phyloP scores from a whole-genome alignment of 441 rosid species.

The Eugenia klotzschiana region DNA sequence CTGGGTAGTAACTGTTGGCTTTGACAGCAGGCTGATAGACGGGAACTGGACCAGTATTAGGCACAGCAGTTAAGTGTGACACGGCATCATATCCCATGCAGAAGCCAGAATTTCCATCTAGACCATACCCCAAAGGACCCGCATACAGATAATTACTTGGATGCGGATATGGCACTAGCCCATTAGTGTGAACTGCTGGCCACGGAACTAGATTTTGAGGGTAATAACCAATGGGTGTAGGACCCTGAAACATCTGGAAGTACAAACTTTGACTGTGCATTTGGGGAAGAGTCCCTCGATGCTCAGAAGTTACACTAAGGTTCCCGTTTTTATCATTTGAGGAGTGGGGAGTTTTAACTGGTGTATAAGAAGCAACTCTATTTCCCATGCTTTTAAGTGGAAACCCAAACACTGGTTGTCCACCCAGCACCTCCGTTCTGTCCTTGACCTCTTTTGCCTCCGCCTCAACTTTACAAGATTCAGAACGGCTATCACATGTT shows the following conservation, averaged over 20 bases:
- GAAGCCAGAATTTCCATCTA: constrained; percentile 42
- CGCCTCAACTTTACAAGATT: constrained; percentile 14
- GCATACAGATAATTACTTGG: constrained; percentile 53
- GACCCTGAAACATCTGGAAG: constrained; percentile 48
- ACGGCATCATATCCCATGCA: constrained; percentile 57
- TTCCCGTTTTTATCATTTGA: constrained; percentile 23
- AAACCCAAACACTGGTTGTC: constrained; percentile 13
- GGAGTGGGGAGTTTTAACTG: constrained; percentile 18
- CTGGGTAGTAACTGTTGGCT: constrained; percentile 23
- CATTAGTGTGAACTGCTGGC: constrained; percentile 55
- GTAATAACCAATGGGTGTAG: constrained; percentile 64
- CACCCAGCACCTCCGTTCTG: constrained; percentile 19
- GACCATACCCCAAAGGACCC: constrained; percentile 42
- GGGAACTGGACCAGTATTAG: constrained; percentile 34
- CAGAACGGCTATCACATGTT: constrained; percentile 26
- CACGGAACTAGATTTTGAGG: constrained; percentile 78
- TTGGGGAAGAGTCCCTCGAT: constrained; percentile 34
- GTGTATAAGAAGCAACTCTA: constrained; percentile 18
- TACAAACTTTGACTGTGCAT: constrained; percentile 45
- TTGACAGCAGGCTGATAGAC: constrained; percentile 42
- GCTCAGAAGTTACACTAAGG: constrained; percentile 28
- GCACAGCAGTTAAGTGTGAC: constrained; percentile 35
- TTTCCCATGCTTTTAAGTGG: constrained; percentile 19
- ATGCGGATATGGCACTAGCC: constrained; percentile 43
- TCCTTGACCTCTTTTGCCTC: constrained; percentile 20